Evolutionary conservation across 1,284 basidiomycete genomes (phyloP), one percentile per base, ranked within the genome.

Genomic region (Ceratobasidium sp.): DNA sequence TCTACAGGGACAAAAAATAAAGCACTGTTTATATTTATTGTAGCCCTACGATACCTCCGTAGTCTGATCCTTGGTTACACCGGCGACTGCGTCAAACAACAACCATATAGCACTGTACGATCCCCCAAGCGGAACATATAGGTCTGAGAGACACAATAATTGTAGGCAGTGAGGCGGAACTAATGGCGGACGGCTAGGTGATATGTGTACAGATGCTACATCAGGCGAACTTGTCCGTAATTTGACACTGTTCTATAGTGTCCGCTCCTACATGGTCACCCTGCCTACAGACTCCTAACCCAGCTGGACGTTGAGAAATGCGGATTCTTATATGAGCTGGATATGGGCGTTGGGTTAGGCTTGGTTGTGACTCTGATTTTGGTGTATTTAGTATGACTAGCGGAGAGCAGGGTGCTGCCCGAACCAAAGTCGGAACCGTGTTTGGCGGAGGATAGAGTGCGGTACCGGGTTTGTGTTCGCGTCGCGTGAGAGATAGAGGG

Each of bases 401-500:
- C 36, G 47, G 54, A 72, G 76, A 17, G 51, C 66, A 45, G 76
- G 73, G 15, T 66, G 81, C 77, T 81, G 78, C 1, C 67, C 57
- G 47, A 74, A 74, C 22, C 59, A 51, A 41, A 59, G 53, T n/a
- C 66, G 54, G 33, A 66, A 60, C 9, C 57, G 41, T 15, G 57
- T 36, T 63, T 24, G 73, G 33, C 50, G 63, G 36, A 51, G 64
- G 17, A 45, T 56, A 31, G 75, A 62, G 22, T 65, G 65, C 1
- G 73, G 33, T 7, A 24, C 50, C 9, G 24, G 63, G 33, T 77
- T 88, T 77, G 91, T 84, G 75, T 94, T 92, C 0, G 93, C 91
- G 82, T 97, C 90, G 27, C 92, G 89, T 78, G 89, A 93, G 57
- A 97, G 89, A 81, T 95, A 96, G 15, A 96, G 84, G 0, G 94